Base-by-base conservation (phyloP, 306 rosid species). In the Trichosanthes cucumerina region DNA sequence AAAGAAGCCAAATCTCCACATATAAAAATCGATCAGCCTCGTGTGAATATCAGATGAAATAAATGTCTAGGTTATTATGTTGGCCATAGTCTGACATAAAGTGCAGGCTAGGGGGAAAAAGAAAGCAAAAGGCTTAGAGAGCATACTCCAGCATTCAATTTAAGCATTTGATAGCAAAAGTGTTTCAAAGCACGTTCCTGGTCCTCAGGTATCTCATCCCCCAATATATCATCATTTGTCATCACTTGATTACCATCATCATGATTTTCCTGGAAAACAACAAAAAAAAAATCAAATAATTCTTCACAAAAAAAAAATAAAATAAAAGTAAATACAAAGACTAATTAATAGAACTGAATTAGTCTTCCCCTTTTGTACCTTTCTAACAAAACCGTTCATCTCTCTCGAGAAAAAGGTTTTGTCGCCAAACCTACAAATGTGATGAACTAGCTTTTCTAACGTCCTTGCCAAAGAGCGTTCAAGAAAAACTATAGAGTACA, bases 141-240 rank as follows among this genome's bases (percentile, higher is more conserved):
- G 75, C 95, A 63, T 89, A 92, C 99, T 89, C 96, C 96, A 57
- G 49, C 82, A 85, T 71, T 86, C 96, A 92, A 78, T 85, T 88
- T 91, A 79, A 96, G 99, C 43, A 90, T 60, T 83, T 96, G 98
- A 85, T 90, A 96, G 86, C 99, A 96, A 85, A 96, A 92, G 62
- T 88, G 98, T 56, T 93, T 89, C 75, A 96, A 82, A 82, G 90
- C 86, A 75, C 91, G 91, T 82, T 90, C 97, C 88, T 96, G 99
- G 85, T 96, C 99, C 74, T 82, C 34, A 46, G 99, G 97, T 87
- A 96, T 93, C 90, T 96, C 99, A 87, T 93, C 98, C 49, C 99
- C 99, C 86, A 96, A 88, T 69, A 96, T 81, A 84, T 96, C 99
- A 84, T 96, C 99, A 84, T 92, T 96, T 60, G 99, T 90, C 99